A percentile compares a stretch with the other conserved stretches of the same genome.
Evolutionary conservation across 2,329 filamentous ascomycete genomes (phyloP).

Genomic region (Alternaria incomplexa): DNA sequence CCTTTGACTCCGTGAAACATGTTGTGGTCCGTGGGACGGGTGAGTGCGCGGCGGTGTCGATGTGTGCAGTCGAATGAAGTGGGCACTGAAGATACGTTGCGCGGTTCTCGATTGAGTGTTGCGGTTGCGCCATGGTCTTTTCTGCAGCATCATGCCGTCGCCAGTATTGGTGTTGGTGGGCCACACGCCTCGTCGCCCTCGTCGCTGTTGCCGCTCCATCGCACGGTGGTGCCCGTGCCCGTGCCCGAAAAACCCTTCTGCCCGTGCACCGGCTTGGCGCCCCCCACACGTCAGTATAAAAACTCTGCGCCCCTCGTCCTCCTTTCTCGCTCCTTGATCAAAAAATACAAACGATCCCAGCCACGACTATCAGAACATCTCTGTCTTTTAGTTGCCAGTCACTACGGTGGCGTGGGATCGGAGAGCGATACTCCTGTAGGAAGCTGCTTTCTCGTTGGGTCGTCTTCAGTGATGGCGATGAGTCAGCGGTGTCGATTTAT

Average conservation of each 20-base stretch:
- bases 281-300: slow-evolving; percentile 22
- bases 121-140: neutral
- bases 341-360: slow-evolving; percentile 67
- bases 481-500: slow-evolving; percentile 73
- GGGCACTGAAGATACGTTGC: neutral
- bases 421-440: slow-evolving; percentile 66
- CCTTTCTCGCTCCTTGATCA: slow-evolving; percentile 58
- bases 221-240: slow-evolving; percentile 4
- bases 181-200: neutral
- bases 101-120: neutral
- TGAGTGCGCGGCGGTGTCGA: too few species aligned
- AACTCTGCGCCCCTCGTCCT: slow-evolving; percentile 26
- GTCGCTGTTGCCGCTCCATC: neutral
- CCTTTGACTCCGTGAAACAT: neutral
- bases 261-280: slow-evolving; percentile 10
- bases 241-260: slow-evolving; percentile 1
- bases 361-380: slow-evolving; percentile 68
- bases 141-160: neutral
- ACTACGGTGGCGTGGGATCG: slow-evolving; percentile 66
- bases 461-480: slow-evolving; percentile 75
- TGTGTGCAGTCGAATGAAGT: neutral
- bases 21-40: neutral
- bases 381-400: slow-evolving; percentile 72
- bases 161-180: neutral
- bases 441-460: slow-evolving; percentile 73